phyloP scores from a whole-genome alignment of 257 asterid genomes.

The Leptodermis oblonga region DNA sequence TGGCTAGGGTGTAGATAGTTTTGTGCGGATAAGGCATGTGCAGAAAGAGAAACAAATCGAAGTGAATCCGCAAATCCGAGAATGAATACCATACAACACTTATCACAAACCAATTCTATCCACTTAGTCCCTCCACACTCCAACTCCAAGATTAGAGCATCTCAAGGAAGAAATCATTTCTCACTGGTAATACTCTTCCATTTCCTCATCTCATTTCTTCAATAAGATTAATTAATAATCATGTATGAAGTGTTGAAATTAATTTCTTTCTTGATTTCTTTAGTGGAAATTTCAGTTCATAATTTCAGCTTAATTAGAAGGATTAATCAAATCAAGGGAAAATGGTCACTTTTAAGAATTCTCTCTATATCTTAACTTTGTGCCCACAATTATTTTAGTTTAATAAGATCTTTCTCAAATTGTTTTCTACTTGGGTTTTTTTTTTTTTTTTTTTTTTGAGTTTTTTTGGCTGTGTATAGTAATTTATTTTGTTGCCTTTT shows the following conservation, averaged over 20 bases:
- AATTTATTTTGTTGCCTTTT: neutral
- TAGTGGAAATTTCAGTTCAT: neutral
- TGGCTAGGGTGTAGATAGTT: neutral
- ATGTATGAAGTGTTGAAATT: neutral
- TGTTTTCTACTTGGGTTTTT: too few species aligned
- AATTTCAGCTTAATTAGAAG: neutral
- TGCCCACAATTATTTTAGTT: too few species aligned
- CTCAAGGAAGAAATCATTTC: conserved; percentile 25
- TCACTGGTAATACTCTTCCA: conserved; percentile 21
- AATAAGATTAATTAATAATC: too few species aligned
- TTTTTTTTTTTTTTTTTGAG: too few species aligned
- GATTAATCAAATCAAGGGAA: too few species aligned
- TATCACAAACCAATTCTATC: conserved; percentile 7
- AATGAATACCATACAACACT: neutral
- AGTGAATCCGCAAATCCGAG: neutral
- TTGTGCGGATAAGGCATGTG: neutral
- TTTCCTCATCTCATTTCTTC: neutral
- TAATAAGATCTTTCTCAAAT: too few species aligned
- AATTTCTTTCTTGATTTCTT: neutral
- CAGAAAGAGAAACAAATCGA: neutral
- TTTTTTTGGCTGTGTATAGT: too few species aligned
- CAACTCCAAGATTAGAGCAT: conserved; percentile 9
- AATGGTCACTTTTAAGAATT: too few species aligned
- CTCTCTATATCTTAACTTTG: too few species aligned
- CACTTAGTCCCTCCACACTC: conserved; percentile 4